Evolutionary conservation across 2,329 filamentous ascomycete genomes (phyloP), one percentile per base, ranked within the genome.

Genomic region (Sporothrix pallida): DNA sequence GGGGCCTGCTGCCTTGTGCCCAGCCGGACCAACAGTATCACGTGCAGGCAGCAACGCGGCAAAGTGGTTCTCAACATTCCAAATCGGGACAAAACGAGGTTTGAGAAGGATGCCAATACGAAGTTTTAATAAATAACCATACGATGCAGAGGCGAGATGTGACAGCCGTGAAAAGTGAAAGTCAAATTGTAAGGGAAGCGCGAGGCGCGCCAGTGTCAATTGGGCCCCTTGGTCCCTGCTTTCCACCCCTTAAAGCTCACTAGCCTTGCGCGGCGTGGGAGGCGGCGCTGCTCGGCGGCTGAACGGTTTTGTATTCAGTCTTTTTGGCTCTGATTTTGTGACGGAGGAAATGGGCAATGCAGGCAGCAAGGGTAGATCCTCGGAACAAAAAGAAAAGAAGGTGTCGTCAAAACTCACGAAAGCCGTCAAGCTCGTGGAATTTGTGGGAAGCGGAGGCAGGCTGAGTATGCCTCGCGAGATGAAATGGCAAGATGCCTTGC

Each of bases 361-460:
- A 70, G 68, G 68, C 68, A 70, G 68, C 50, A 70, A 20, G 58
- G 52, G 50, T 62, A 42, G 56, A 56, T 20, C 44, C 70, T 42
- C 23, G 48, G 31, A 52, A 46, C 12, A 44, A 6, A 48, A 48
- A 60, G 56, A 12, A 26, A 31, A 15, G 15, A 60, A 37, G 37
- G 56, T 15, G 17, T 46, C 17, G 37, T 44, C 9, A 44, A 12
- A 20, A 10, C n/a, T 3, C 20, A 37, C 31, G 31, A 37, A 37
- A 37, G 31, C 31, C 31, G 23, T 15, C 20, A 15, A 6, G n/a
- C n/a, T 65, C 42, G 62, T 67, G n/a, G 42, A 67, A 5, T 3
- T 48, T n/a, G 20, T 26, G 42, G 42, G 4, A n/a, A 67, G 65
- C 13, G 46, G 42, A 67, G 37, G 50, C 42, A 46, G 44, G n/a